phyloP scores from a whole-genome alignment of 1,284 basidiomycete species.

The Microbotryum scabiosae region DNA sequence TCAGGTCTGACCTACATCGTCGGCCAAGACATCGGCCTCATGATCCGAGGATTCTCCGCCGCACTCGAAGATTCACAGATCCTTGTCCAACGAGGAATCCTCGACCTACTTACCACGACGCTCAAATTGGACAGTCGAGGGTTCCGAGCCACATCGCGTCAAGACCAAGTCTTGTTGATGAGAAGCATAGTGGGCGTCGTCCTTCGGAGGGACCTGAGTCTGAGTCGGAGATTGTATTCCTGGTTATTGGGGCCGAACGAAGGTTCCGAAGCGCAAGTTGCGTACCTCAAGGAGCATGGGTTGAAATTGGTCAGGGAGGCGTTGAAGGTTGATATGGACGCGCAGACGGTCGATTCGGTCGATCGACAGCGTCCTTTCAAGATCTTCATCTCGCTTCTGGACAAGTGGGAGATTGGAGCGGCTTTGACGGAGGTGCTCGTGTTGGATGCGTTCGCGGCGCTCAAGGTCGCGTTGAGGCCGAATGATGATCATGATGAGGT shows the following conservation, averaged over 20 bases:
- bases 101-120: constrained; percentile 71
- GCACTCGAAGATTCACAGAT: constrained; percentile 83
- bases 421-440: constrained; percentile 68
- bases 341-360: constrained; percentile 51
- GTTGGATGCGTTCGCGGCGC: constrained; percentile 66
- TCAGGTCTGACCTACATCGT: constrained; percentile 63
- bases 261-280: constrained; percentile 59
- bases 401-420: constrained; percentile 93
- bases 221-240: constrained; percentile 84
- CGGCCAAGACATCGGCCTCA: constrained; percentile 78
- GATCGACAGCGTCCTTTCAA: constrained; percentile 78
- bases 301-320: constrained; percentile 60
- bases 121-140: constrained; percentile 63
- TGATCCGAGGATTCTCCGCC: constrained; percentile 83
- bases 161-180: constrained; percentile 33
- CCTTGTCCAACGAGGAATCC: constrained; percentile 67
- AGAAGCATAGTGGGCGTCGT: constrained; percentile 51
- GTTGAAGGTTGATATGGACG: constrained; percentile 68
- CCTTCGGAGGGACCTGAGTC: constrained; percentile 79
- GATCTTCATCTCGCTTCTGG: constrained; percentile 86
- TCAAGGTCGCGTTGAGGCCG: constrained; percentile 53
- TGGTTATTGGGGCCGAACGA: constrained; percentile 86
- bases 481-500: constrained; percentile 59
- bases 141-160: constrained; percentile 39
- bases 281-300: constrained; percentile 59